Base-by-base conservation (phyloP, 1,284 basidiomycete species). In the Ceratobasidium papillatum region DNA sequence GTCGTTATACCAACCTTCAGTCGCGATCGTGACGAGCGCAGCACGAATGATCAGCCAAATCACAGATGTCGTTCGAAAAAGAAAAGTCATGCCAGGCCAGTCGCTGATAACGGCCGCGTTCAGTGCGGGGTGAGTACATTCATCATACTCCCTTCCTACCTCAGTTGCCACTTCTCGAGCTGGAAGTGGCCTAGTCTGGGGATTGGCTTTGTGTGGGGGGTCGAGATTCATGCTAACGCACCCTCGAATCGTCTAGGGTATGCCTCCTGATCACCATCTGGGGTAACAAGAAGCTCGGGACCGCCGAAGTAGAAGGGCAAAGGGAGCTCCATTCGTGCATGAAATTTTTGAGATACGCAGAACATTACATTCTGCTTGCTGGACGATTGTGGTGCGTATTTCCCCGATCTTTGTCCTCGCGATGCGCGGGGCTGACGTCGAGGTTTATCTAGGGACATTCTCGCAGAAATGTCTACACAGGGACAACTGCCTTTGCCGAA, bases 271-370 rank as follows among this genome's bases (percentile, higher is more conserved):
- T 71, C 41, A 45, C 54, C 27, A 59, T 71, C 38, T 71, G 68
- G 68, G 68, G 68, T 25, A 59, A 56, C 41, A 71, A 71, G 68
- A 71, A 71, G 41, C 54, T 59, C 19, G 68, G 68, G 41, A 32
- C 54, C 3, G 68, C 68, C 22, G 68, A 71, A 32, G 54, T 59
- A 17, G 54, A 71, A 32, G 68, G 68, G 17, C 68, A 71, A 32
- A 56, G 54, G 22, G 68, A 71, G 41, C 25, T 71, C 34, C 68
- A 71, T 47, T 59, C 54, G 14, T 71, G 68, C 32, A 71, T 71
- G 68, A 59, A 71, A 45, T 59, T 71, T 32, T 71, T 71, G 68
- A 59, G 54, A 45, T 59, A 59, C 27, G 54, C 43, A n/a, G 68
- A 71, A 25, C 51, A 61, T 27, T 47, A 22, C 17, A 17, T 59